These are phyloP conservation scores for Xylariaceae sp. DNA, from an alignment of 2,329 filamentous ascomycete species.

Conservation along the genomic window DNA sequence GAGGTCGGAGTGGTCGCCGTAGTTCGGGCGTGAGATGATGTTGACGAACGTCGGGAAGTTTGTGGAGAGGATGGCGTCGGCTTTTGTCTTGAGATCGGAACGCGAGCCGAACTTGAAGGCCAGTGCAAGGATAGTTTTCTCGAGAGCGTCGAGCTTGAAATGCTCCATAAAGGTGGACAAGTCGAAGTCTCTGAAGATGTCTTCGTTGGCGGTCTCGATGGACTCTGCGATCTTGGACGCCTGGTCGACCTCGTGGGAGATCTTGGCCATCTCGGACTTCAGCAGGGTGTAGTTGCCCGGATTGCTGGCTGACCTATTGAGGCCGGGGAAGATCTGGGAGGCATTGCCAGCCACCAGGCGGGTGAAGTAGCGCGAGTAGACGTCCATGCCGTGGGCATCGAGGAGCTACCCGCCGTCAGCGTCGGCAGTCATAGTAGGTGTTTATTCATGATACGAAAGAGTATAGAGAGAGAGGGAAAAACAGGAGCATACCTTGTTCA, in stretches of 20 bases:
- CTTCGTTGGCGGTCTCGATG: conserved; percentile 84
- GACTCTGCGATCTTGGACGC: conserved; percentile 89
- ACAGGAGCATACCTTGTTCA: conserved; percentile 68
- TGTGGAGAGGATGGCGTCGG: conserved; percentile 82
- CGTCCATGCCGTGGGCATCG: conserved; percentile 98
- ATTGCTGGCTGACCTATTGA: conserved; percentile 68
- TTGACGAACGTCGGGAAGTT: conserved; percentile 76
- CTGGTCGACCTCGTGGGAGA: conserved; percentile 75
- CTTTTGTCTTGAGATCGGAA: conserved; percentile 82
- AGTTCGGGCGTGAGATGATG: conserved; percentile 63
- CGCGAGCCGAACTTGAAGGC: conserved; percentile 83
- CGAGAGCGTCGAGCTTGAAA: conserved; percentile 85
- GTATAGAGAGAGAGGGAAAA: background rate
- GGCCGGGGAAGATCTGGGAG: conserved; percentile 79
- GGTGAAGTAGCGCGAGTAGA: conserved; percentile 92
- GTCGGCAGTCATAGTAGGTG: background rate
- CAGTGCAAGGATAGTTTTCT: conserved; percentile 82
- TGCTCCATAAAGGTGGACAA: conserved; percentile 94
- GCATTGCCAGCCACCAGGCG: conserved; percentile 90
- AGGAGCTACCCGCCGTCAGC: conserved; percentile 60
- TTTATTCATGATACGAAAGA: background rate
- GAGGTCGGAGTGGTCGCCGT: conserved; percentile 63
- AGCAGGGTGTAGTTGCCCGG: conserved; percentile 81
- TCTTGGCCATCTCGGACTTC: conserved; percentile 78
- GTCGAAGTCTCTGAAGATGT: conserved; percentile 94